Evolutionary conservation across 1,284 basidiomycete genomes (phyloP), one percentile per base, ranked within the genome.

Genomic region (Marasmius tenuissimus): DNA sequence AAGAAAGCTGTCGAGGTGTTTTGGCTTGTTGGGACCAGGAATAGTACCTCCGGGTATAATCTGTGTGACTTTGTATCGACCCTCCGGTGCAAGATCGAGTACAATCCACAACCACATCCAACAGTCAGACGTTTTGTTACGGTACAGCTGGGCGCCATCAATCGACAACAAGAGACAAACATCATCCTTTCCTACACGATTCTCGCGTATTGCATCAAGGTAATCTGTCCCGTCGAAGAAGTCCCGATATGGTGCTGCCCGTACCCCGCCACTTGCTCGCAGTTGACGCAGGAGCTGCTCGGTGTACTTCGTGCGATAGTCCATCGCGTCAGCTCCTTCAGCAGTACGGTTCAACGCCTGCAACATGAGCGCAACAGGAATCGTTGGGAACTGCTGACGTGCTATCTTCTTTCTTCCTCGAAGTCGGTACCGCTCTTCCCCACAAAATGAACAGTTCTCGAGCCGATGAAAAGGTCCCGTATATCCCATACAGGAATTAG

Each of bases 401-500:
- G 71, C 55, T 5, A 51, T 51, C 45, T 67, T 65, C 18, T 18
- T 63, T 8, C 39, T 20, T 14, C 35, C 38, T 4, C 9, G 14
- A 40, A 56, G 47, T 52, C 71, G 65, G 38, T 73, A 75, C 2
- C 74, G 71, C 16, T 69, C 57, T 35, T 66, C 55, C 0, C 27
- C 20, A 58, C 76, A 77, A 0, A 58, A 49, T 0, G 64, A 64
- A 55, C 76, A 79, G 0, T 3, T 4, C 0, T 71, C 61, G 0
- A 70, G 63, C 0, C 67, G 27, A 0, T 39, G 9, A 37, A 69
- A 73, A 0, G 73, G 74, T 0, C 78, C 75, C 1, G 75, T 76
- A 57, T 69, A 79, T 5, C 72, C 75, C 10, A 72, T 57, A 57
- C 77, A 80, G 0, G 70, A 63, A 35, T 76, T 72, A 1, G 61